Base-by-base conservation (phyloP, 1,284 basidiomycete genomes). In the Schizophyllum commune region DNA sequence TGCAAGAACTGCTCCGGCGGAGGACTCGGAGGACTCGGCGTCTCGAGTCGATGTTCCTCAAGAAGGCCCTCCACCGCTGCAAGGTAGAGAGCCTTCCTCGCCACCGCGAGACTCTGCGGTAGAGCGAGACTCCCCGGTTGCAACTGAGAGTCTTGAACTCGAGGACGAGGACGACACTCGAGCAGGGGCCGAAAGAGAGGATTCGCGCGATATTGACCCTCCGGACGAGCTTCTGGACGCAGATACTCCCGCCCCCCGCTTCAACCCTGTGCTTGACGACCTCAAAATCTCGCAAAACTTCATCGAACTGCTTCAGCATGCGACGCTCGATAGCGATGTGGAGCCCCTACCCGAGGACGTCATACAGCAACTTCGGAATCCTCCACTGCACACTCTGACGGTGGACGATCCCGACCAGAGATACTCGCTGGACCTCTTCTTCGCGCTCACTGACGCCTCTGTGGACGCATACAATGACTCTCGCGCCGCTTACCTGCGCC, bases 61-160 rank as follows among this genome's bases (percentile, higher is more conserved):
- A n/a, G n/a, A n/a, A n/a, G n/a, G n/a, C n/a, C n/a, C n/a, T n/a
- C n/a, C n/a, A n/a, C n/a, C n/a, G n/a, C n/a, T n/a, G n/a, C n/a
- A n/a, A n/a, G n/a, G n/a, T n/a, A n/a, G 9, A 77, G 68, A 2
- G 78, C 77, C 61, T 80, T 69, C 4, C 74, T 75, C 13, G 79
- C 75, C 62, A 84, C 83, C 66, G n/a, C n/a, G n/a, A n/a, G n/a
- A n/a, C n/a, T n/a, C n/a, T n/a, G n/a, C n/a, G n/a, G n/a, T n/a
- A n/a, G n/a, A n/a, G 82, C 82, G 47, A 51, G 47, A n/a, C n/a
- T n/a, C n/a, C n/a, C n/a, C n/a, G n/a, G n/a, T n/a, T n/a, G n/a
- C n/a, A n/a, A n/a, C n/a, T n/a, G n/a, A 51, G 11, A n/a, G n/a
- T n/a, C 11, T 11, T 51, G 47, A 51, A 11, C 11, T 11, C 47